Conservation (phyloP, 371 early-diverging fungal genomes). For the Saksenaea vasiformis region DNA sequence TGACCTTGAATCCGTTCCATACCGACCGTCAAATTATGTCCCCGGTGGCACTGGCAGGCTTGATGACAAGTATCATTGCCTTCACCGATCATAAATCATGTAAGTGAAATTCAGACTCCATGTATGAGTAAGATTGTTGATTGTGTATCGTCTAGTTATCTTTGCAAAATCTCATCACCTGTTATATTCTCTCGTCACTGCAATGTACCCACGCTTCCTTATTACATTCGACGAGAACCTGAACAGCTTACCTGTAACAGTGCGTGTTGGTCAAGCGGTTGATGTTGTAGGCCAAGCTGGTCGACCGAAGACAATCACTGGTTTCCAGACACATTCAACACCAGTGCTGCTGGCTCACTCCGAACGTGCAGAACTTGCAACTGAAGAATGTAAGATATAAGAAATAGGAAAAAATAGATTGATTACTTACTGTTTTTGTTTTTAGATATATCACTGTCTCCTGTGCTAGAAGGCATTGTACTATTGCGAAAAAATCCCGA, state of each 20-base stretch:
- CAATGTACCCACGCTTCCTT: slow-evolving; percentile 97
- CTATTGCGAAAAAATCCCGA: slow-evolving; percentile 93
- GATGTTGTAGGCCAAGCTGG: slow-evolving; percentile 99
- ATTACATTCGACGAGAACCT: slow-evolving; percentile 90
- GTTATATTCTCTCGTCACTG: slow-evolving; percentile 89
- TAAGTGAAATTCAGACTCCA: slow-evolving; percentile 44
- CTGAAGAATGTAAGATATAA: slow-evolving; percentile 82
- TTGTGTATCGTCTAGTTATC: slow-evolving; percentile 61
- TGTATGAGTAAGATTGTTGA: neutral
- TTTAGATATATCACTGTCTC: slow-evolving; percentile 72
- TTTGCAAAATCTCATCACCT: slow-evolving; percentile 90
- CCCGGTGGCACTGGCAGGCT: slow-evolving; percentile 87
- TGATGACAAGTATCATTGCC: slow-evolving; percentile 86
- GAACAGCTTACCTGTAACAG: slow-evolving; percentile 77
- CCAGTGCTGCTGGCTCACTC: slow-evolving; percentile 96
- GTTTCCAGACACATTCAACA: slow-evolving; percentile 98
- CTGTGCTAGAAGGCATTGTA: slow-evolving; percentile 94
- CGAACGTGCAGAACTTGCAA: slow-evolving; percentile 97
- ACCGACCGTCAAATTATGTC: slow-evolving; percentile 90
- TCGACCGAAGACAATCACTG: slow-evolving; percentile 97
- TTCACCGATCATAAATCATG: slow-evolving; percentile 87
- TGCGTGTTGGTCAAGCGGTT: slow-evolving; percentile 98
- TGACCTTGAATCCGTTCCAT: slow-evolving; percentile 94
- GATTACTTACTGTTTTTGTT: slow-evolving; percentile 9
- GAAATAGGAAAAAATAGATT: neutral